Evolutionary conservation across 768 basidiomycete species (phyloP), one percentile per base, ranked within the genome.

Genomic region (Boletellus emodensis): DNA sequence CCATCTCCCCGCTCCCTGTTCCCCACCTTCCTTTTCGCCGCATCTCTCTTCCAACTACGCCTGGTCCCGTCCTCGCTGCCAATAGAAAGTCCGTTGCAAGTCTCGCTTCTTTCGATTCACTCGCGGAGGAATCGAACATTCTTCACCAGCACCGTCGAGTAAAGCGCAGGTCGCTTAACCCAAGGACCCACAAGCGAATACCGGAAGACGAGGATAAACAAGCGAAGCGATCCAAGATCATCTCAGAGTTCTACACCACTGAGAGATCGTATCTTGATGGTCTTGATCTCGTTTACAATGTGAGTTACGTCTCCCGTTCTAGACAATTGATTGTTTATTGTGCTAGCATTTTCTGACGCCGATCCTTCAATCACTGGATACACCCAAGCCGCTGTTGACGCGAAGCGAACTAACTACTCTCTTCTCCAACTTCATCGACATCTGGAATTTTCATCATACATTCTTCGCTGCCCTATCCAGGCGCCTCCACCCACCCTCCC

Each of bases 361-460:
- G 3, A 83, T 94, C 51, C 83, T 93, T 55, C 72, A 73, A 17
- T 85, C 91, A 6, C 71, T 92, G 55, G 86, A 89, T 54, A 82
- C 80, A 3, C 58, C 81, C 4, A 73, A 79, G 22, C 84, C 88
- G 3, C 67, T 93, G n/a, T 75, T 93, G 44, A 75, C 82, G 51
- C 81, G 87, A 49, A 67, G 78, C 3, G 78, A 82, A 40, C 77
- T 93, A 50, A 87, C 84, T 1, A 76, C 82, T 12, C 73, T 92
- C 33, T 94, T 94, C 67, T 87, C 86, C 54, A 92, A 92, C 66
- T 91, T 93, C 56, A 84, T 91, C 62, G 90, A 93, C 67, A 92
- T 94, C 32, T 91, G 87, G 90, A 92, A 90, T 60, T 75, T 90
- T 38, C 89, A 91, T 68, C 85, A 80, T 45, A 80, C 85, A 2